Conservation (phyloP, 148 eudicot species). For the Chenopodium formosanum region DNA sequence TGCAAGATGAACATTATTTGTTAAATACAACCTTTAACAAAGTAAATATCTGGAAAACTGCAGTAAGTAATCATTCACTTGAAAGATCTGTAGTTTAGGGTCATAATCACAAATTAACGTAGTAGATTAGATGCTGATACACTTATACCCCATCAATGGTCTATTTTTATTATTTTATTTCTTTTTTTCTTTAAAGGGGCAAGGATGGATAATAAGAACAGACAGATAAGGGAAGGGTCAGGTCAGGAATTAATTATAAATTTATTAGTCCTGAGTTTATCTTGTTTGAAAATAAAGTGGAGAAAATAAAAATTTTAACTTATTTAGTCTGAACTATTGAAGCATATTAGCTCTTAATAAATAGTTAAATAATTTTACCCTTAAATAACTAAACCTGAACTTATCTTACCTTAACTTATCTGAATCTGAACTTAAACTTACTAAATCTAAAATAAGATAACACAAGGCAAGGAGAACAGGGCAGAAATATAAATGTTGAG, state of each 20-base stretch:
- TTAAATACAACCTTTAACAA: background rate
- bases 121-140: background rate
- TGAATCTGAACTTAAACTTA: no score
- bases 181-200: background rate
- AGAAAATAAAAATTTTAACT: no score
- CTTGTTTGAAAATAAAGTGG: no score
- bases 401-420: no score
- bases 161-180: background rate
- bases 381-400: no score
- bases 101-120: background rate
- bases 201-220: background rate
- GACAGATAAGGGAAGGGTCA: background rate
- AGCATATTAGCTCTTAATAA: no score
- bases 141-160: background rate
- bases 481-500: background rate
- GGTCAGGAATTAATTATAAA: background rate
- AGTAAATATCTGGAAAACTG: background rate
- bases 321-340: no score
- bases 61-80: background rate
- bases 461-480: no score
- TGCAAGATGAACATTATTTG: slow-evolving; percentile 34
- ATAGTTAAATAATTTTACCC: no score
- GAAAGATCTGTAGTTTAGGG: background rate
- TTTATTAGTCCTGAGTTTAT: no score
- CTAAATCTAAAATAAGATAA: no score